Conservation (phyloP, 805 yeast genomes). For the Schizosaccharomyces japonicus region DNA sequence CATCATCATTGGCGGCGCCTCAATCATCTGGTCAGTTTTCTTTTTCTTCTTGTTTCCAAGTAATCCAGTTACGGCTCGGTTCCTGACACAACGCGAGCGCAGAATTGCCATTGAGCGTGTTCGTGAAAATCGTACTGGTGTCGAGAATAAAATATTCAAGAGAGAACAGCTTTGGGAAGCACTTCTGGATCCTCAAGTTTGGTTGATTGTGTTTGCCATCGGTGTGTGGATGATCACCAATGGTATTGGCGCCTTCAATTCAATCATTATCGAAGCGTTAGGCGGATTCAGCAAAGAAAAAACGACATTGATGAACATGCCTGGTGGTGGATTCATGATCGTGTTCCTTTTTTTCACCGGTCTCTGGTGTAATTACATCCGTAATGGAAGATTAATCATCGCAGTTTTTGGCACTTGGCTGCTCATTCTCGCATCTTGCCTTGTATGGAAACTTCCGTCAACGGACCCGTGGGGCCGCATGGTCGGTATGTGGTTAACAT, state of each 20-base stretch:
- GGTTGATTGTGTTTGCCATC: conserved; percentile 21
- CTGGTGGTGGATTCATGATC: conserved; percentile 17
- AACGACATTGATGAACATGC: conserved; percentile 17
- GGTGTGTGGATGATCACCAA: conserved; percentile 21
- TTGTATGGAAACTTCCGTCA: not conserved
- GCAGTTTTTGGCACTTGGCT: not conserved
- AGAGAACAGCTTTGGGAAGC: conserved; percentile 26
- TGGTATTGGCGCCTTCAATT: conserved; percentile 17
- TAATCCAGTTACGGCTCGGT: conserved; percentile 22
- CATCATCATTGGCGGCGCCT: conserved; percentile 30
- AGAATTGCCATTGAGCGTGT: conserved; percentile 25
- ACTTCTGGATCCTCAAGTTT: conserved; percentile 23
- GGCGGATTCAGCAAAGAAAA: conserved; percentile 16
- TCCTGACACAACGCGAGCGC: conserved; percentile 21
- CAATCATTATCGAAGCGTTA: conserved; percentile 15
- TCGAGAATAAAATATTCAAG: conserved; percentile 28
- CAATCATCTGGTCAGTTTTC: conserved; percentile 24
- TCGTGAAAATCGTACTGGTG: conserved; percentile 27
- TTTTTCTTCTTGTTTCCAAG: conserved; percentile 28
- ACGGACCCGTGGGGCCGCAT: not conserved
- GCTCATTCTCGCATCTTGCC: not conserved
- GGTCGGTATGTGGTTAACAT: conserved; percentile 2
- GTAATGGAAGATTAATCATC: not conserved
- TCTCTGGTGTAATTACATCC: conserved; percentile 11
- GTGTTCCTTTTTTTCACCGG: conserved; percentile 14